Base-by-base conservation (phyloP, 2,329 filamentous ascomycete species). In the Stemphylium lycopersici region DNA sequence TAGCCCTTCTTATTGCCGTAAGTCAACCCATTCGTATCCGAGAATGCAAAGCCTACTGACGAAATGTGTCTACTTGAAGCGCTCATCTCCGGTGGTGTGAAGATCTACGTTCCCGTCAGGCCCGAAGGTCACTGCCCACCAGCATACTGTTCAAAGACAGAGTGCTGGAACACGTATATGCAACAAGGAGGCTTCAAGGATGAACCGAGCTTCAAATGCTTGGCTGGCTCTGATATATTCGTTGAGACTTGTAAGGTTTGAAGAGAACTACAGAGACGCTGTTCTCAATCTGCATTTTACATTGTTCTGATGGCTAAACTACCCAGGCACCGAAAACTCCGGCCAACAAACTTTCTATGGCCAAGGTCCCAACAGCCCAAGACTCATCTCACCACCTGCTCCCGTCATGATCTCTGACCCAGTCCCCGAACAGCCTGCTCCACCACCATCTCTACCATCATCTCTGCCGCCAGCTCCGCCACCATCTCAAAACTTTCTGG, bases 151-250 rank as follows among this genome's bases (percentile, higher is more conserved):
- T n/a, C 31, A 13, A 16, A 39, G 0, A 16, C 10, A 1, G 41
- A 45, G 2, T 67, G 67, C 29, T 11, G 20, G 18, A 55, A 62
- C 11, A 53, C 56, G 40, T 70, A 70, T 41, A 18, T 39, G 24
- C 18, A 48, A 13, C 57, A 46, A 33, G 67, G 63, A 1, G 45
- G 24, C 13, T 69, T 51, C 55, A 6, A 44, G 1, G 56, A 55
- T 11, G 68, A 70, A 37, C 67, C 67, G 6, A 63, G 20, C 8
- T 61, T 56, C 22, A 36, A 10, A 6, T 70, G 66, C 34, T 26
- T 44, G n/a, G 41, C 48, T 15, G 66, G 61, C 16, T 31, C 50
- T 3, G 66, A 70, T 34, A 39, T 71, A 2, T 18, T 60, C 2
- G 22, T 68, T 3, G 64, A 65, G 45, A 56, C 52, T 4, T 70